Conservation (phyloP, 805 yeast genomes). For the Cyberlindnera maclurae region DNA sequence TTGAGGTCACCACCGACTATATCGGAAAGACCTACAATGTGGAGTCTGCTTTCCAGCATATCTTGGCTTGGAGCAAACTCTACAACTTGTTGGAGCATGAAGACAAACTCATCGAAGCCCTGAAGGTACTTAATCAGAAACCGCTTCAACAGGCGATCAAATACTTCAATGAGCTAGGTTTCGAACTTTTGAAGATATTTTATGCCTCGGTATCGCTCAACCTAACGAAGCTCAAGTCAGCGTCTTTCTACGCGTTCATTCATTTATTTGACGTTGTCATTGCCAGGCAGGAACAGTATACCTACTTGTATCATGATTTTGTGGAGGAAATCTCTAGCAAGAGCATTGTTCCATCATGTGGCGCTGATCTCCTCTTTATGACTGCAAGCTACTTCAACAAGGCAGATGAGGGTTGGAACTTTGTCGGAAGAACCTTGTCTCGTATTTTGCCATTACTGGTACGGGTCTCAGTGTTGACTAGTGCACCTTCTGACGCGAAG, state of each 20-base stretch:
- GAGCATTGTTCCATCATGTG: constrained; percentile 39
- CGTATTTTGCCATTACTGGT: constrained; percentile 49
- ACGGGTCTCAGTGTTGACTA: constrained; percentile 30
- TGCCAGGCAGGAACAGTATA: constrained; percentile 60
- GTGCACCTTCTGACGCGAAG: constrained; percentile 14
- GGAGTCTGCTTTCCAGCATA: constrained; percentile 44
- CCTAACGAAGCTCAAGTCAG: constrained; percentile 23
- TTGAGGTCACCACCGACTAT: constrained; percentile 54
- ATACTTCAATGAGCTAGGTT: constrained; percentile 51
- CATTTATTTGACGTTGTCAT: constrained; percentile 55
- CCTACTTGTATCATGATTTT: constrained; percentile 48
- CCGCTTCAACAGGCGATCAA: constrained; percentile 49
- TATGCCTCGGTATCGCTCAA: constrained; percentile 16
- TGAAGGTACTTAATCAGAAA: constrained; percentile 45
- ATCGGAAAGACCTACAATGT: constrained; percentile 62
- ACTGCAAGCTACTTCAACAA: constrained; percentile 40
- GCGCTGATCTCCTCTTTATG: constrained; percentile 40
- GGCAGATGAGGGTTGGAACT: constrained; percentile 51
- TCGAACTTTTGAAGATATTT: constrained; percentile 31
- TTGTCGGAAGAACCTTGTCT: constrained; percentile 57
- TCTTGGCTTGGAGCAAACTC: constrained; percentile 46
- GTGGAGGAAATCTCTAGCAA: constrained; percentile 24
- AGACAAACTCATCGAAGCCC: constrained; percentile 37
- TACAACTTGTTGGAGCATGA: constrained; percentile 32
- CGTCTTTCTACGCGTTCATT: constrained; percentile 49